Evolutionary conservation across 78 protist genomes (phyloP), one percentile per base, ranked within the genome.

Genomic region (Paulinella micropora): DNA sequence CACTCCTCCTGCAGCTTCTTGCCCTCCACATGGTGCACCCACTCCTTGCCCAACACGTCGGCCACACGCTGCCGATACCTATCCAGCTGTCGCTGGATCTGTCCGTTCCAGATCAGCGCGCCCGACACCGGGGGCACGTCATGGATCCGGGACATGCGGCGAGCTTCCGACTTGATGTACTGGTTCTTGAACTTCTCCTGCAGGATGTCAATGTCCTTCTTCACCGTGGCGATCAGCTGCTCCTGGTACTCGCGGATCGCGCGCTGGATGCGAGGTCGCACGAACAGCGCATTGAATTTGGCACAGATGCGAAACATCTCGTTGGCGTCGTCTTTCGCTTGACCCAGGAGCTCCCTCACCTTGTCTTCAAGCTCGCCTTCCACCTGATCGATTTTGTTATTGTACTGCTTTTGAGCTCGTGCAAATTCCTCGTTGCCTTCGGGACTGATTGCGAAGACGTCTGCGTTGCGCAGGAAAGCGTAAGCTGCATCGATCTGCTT

Each of bases 271-370:
- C 69, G 26, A 4, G 41, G 81, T 4, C 88, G 37, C 3, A 86
- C 88, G 31, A 86, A 86, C 15, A 86, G 15, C 9, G 9, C 69
- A 38, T 86, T 86, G 69, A 86, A 86, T 28, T 40, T 39, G 6
- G 4, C n/a, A 37, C 88, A 86, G 6, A 86, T 37, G 37, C 88
- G 88, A 38, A 86, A 86, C 88, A 86, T 86, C 69, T 86, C 88
- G 9, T 6, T 86, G 37, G 88, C 41, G 69, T 86, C 88, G 15
- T 29, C 84, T 81, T 81, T 81, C 37, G 84, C 84, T 29, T 81
- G 9, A 15, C 28, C 84, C 9, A 81, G 84, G 28, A 81, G 84
- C 39, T 32, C 28, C 23, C 84, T 15, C 6, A 81, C 28, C 4
- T 29, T 4, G 6, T 81, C 37, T 15, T 81, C 84, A 15, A 81